A percentile compares a stretch with the other conserved stretches of the same genome.
These are phyloP conservation scores for Ceraceosorus bombacis DNA, from an alignment of 1,284 basidiomycete genomes.

Conservation along the genomic window DNA sequence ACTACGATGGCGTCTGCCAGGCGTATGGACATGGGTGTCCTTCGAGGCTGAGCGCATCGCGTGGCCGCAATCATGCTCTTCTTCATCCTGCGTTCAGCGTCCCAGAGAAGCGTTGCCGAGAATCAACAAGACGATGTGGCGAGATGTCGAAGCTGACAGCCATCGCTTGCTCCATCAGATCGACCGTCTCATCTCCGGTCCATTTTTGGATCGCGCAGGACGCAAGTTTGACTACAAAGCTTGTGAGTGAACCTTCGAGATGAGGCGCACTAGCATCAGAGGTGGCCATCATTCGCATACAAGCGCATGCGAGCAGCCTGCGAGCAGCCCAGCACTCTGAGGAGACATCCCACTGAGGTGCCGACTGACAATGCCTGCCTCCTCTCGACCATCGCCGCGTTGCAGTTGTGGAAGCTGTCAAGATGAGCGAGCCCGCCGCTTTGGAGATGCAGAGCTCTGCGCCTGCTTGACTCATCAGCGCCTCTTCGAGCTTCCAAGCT, in stretches of 20 bases:
- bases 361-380: neutral
- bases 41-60: no score
- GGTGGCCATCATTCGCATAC: neutral
- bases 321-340: no score
- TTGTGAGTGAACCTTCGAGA: slow-evolving; percentile 17
- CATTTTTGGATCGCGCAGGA: slow-evolving; percentile 39
- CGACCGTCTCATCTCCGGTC: slow-evolving; percentile 31
- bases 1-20: no score
- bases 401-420: slow-evolving; percentile 39
- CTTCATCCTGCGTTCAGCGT: neutral
- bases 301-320: no score
- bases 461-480: no score
- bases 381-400: neutral
- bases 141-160: neutral
- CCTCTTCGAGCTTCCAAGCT: no score
- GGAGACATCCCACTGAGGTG: neutral
- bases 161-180: slow-evolving; percentile 15
- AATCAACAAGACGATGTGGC: neutral
- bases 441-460: slow-evolving; percentile 14
- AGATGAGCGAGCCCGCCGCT: slow-evolving; percentile 42
- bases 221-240: slow-evolving; percentile 46
- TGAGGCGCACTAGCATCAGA: neutral
- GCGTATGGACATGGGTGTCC: no score
- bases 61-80: no score
- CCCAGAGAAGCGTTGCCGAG: neutral